Conservation (phyloP, 208 protist genomes). For the Leptomonas pyrrhocoris region DNA sequence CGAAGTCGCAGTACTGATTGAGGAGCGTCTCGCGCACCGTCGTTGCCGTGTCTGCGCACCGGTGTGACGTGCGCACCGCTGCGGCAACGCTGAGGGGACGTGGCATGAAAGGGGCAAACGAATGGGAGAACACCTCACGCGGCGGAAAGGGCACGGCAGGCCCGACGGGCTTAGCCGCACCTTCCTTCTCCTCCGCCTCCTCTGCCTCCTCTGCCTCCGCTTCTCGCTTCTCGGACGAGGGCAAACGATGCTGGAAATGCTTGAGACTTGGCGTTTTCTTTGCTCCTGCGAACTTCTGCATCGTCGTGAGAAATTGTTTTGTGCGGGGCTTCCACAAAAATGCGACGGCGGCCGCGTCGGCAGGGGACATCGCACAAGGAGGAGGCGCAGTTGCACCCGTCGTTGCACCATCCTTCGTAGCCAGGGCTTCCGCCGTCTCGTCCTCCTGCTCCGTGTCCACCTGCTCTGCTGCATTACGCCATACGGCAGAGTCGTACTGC, state of each 20-base stretch:
- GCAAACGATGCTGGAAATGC: no score
- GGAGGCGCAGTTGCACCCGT: neutral
- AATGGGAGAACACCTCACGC: conserved; percentile 24
- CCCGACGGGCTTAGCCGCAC: neutral
- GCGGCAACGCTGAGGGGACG: neutral
- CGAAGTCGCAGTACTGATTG: conserved; percentile 30
- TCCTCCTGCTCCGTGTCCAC: neutral
- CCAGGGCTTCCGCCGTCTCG: neutral
- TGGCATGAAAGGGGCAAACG: neutral
- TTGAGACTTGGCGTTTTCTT: no score
- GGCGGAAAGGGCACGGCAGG: neutral
- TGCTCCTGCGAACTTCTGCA: neutral
- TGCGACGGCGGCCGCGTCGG: conserved; percentile 18
- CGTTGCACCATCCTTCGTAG: no score
- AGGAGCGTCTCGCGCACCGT: conserved; percentile 28
- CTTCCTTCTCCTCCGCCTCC: neutral
- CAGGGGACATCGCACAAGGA: neutral
- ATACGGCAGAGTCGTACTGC: neutral
- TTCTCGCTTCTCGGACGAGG: no score
- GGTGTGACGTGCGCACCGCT: neutral
- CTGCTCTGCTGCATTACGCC: neutral
- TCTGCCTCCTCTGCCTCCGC: no score
- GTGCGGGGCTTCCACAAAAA: conserved; percentile 34
- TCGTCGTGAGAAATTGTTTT: neutral
- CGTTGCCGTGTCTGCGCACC: neutral